phyloP scores from a whole-genome alignment of 2,329 filamentous ascomycete genomes.

The Purpureocillium takamizusanense region DNA sequence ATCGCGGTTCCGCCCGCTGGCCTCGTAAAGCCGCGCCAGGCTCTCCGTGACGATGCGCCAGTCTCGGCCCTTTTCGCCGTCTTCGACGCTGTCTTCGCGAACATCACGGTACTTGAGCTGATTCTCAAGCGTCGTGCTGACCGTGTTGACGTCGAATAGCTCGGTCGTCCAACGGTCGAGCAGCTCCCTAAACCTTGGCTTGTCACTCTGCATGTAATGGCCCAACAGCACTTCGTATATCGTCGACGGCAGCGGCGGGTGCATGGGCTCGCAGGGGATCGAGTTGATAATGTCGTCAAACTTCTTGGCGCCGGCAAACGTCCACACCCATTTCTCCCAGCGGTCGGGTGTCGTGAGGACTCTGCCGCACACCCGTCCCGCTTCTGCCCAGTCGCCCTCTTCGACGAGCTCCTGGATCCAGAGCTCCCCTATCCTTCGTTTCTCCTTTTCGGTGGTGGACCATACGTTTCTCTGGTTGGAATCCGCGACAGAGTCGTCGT shows the following conservation, averaged over 20 bases:
- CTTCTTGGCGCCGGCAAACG: constrained; percentile 75
- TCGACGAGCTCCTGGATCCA: constrained; percentile 85
- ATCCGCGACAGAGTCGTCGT: constrained; percentile 52
- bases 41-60: constrained; percentile 87
- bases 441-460: constrained; percentile 73
- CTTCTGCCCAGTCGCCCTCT: constrained; percentile 63
- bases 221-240: constrained; percentile 86
- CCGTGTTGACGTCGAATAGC: constrained; percentile 68
- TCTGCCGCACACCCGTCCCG: constrained; percentile 72
- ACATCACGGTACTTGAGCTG: constrained; percentile 71
- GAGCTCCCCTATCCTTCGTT: constrained; percentile 80
- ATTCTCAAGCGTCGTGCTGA: constrained; percentile 72
- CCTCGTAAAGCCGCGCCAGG: constrained; percentile 76
- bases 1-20: constrained; percentile 71
- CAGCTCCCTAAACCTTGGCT: constrained; percentile 65
- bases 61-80: constrained; percentile 63
- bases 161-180: constrained; percentile 78
- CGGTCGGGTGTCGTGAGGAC: constrained; percentile 69
- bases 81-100: constrained; percentile 65
- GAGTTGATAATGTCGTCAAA: constrained; percentile 84
- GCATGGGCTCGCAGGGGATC: constrained; percentile 69
- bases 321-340: constrained; percentile 96
- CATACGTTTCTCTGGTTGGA: constrained; percentile 48
- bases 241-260: constrained; percentile 67
- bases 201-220: constrained; percentile 77